Percentiles rank a stretch among this genome's conserved stretches.
phyloP scores from a whole-genome alignment of 495 filamentous ascomycete species.

The Annulohypoxylon maeteangense region DNA sequence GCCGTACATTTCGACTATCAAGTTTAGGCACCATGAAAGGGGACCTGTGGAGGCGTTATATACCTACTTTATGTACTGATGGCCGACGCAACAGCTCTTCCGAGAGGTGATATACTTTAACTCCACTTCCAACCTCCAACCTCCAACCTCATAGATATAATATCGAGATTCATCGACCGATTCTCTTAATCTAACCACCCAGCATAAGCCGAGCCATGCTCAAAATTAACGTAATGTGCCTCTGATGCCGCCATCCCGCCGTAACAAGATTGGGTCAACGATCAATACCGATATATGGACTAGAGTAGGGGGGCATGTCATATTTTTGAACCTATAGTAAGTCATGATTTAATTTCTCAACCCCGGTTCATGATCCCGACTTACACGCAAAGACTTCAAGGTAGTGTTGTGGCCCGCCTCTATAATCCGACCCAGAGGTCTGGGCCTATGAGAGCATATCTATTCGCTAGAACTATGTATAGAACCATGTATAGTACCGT shows the following conservation, averaged over 20 bases:
- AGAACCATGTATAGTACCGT: not conserved
- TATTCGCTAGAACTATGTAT: conserved; percentile 5
- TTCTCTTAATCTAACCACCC: not conserved
- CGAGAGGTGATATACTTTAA: not conserved
- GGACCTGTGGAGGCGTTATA: not conserved
- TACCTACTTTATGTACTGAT: too few species aligned
- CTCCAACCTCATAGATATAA: not conserved
- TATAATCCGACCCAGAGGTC: conserved; percentile 12
- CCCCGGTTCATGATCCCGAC: not conserved
- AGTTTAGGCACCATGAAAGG: too few species aligned
- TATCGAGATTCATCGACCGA: not conserved
- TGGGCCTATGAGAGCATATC: not conserved
- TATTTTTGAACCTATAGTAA: not conserved
- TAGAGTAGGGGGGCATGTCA: not conserved
- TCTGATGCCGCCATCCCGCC: not conserved
- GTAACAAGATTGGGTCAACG: not conserved
- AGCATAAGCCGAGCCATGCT: not conserved
- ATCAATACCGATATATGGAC: conserved; percentile 2
- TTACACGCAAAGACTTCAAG: not conserved
- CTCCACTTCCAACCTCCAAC: not conserved
- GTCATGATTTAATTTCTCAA: not conserved
- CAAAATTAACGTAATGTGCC: not conserved
- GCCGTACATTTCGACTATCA: not conserved
- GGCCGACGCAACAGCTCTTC: not conserved
- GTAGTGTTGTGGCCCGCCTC: not conserved